A percentile compares a stretch with the other conserved stretches of the same genome.
Conservation (phyloP, 768 basidiomycete genomes). For the Podaxis rugospora region DNA sequence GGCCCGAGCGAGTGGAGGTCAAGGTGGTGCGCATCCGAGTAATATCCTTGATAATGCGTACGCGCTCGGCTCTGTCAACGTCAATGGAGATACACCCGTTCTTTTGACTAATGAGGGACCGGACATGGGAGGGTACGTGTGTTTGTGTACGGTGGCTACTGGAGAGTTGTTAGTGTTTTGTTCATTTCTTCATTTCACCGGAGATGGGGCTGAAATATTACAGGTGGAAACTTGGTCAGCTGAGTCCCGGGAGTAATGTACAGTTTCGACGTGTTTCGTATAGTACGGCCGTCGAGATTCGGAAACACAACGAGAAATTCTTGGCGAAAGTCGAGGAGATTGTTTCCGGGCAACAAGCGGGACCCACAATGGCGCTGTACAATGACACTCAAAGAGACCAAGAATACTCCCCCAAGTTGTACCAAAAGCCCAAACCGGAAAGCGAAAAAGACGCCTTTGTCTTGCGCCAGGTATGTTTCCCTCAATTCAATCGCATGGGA, state of each 20-base stretch:
- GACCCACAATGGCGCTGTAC: neutral
- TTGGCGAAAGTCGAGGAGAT: conserved; percentile 26
- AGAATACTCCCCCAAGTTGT: neutral
- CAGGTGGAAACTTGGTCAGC: conserved; percentile 69
- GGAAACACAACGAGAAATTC: conserved; percentile 18
- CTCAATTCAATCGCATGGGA: too few species aligned
- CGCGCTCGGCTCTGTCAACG: conserved; percentile 47
- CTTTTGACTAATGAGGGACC: conserved; percentile 60
- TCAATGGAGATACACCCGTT: conserved; percentile 70
- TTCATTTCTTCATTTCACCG: neutral
- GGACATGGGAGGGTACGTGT: conserved; percentile 61
- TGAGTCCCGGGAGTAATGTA: conserved; percentile 52
- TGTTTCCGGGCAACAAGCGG: neutral
- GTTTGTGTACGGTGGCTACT: conserved; percentile 47
- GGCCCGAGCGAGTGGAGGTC: conserved; percentile 53
- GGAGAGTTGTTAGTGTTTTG: conserved; percentile 40
- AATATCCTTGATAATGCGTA: conserved; percentile 66
- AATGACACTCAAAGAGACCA: neutral
- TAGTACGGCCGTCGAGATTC: conserved; percentile 26
- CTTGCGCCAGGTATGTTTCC: conserved; percentile 52
- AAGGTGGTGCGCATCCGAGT: conserved; percentile 65
- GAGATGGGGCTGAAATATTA: neutral
- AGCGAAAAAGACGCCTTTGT: conserved; percentile 25
- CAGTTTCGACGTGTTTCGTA: conserved; percentile 48
- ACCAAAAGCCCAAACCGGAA: neutral